A percentile compares a stretch with the other conserved stretches of the same genome.
These are phyloP conservation scores for Erysimum pusillum DNA, from an alignment of 441 rosid genomes.

Conservation along the genomic window DNA sequence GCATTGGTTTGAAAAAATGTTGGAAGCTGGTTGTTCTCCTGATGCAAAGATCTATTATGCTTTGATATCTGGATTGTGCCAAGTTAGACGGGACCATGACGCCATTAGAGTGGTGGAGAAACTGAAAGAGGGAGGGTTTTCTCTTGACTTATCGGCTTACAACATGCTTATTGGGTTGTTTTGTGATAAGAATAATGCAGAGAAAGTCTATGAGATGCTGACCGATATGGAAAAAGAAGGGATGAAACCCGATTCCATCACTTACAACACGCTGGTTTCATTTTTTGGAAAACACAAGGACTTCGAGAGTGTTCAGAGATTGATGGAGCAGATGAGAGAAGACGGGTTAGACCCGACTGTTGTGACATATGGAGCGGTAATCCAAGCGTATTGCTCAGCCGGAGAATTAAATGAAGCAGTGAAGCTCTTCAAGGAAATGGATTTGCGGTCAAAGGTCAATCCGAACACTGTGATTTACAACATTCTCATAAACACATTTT, in stretches of 20 bases:
- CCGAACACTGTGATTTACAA: slow-evolving; percentile 72
- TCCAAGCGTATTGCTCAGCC: slow-evolving; percentile 63
- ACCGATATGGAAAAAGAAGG: slow-evolving; percentile 62
- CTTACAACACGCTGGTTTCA: slow-evolving; percentile 69
- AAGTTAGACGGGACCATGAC: slow-evolving; percentile 68
- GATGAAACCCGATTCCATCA: slow-evolving; percentile 58
- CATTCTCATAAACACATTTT: slow-evolving; percentile 61
- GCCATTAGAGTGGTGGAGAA: slow-evolving; percentile 52
- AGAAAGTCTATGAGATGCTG: slow-evolving; percentile 59
- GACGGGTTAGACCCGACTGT: slow-evolving; percentile 59
- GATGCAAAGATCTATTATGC: slow-evolving; percentile 62
- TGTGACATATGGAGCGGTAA: slow-evolving; percentile 66
- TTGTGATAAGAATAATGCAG: slow-evolving; percentile 58
- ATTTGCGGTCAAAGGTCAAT: slow-evolving; percentile 46
- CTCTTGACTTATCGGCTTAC: slow-evolving; percentile 63
- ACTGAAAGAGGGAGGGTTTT: slow-evolving; percentile 62
- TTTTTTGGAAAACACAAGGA: slow-evolving; percentile 59
- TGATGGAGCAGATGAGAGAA: slow-evolving; percentile 57
- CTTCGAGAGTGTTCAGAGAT: slow-evolving; percentile 47
- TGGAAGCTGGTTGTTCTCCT: slow-evolving; percentile 51
- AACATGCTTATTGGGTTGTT: slow-evolving; percentile 63
- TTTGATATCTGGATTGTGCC: slow-evolving; percentile 66
- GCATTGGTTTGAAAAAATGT: slow-evolving; percentile 61
- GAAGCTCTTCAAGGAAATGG: slow-evolving; percentile 61
- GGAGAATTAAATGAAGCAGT: slow-evolving; percentile 60